Conservation (phyloP, 441 rosid genomes). For the Manihot esculenta region DNA sequence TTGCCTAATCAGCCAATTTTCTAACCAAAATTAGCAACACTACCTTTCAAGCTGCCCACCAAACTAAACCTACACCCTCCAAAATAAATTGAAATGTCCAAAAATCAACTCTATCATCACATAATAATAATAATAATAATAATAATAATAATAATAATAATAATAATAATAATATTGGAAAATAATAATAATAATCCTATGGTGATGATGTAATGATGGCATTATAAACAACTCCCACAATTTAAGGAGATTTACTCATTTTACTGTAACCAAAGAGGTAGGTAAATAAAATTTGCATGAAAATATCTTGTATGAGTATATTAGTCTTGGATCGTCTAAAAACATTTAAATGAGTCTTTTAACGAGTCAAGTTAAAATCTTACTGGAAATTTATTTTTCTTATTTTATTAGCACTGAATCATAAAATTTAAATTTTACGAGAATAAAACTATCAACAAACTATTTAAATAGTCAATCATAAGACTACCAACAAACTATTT, state of each 20-base stretch:
- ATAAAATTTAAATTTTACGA: too few species aligned
- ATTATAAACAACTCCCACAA: not conserved
- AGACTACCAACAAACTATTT: too few species aligned
- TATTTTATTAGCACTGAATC: too few species aligned
- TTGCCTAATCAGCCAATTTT: not conserved
- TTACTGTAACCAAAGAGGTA: not conserved
- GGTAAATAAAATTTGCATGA: not conserved
- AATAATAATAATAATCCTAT: not conserved
- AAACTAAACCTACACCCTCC: constrained; percentile 10
- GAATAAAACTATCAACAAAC: too few species aligned
- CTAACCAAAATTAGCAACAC: constrained; percentile 3
- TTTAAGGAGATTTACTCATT: not conserved
- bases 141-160: too few species aligned
- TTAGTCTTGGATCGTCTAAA: too few species aligned
- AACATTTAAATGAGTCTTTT: too few species aligned
- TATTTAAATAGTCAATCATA: too few species aligned
- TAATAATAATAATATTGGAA: too few species aligned
- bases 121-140: not conserved
- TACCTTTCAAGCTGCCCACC: constrained; percentile 1
- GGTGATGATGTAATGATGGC: not conserved
- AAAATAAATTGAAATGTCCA: not conserved
- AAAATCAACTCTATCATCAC: not conserved
- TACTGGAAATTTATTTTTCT: too few species aligned
- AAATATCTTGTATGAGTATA: too few species aligned
- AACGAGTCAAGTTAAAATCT: too few species aligned